A percentile compares a stretch with the other conserved stretches of the same genome.
Conservation (phyloP, 2,329 filamentous ascomycete species). For the Talaromyces sp. region DNA sequence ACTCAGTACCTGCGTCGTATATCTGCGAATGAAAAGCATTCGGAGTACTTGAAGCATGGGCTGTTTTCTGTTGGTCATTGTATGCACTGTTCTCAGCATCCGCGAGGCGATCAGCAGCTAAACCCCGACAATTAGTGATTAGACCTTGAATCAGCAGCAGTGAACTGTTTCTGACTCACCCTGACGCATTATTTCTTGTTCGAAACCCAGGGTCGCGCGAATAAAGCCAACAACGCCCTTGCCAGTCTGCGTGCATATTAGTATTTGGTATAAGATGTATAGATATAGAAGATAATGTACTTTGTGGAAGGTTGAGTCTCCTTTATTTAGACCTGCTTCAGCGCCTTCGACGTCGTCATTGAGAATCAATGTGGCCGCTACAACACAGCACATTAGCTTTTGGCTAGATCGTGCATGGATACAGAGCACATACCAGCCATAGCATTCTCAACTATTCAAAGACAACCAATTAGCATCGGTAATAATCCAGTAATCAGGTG, state of each 20-base stretch:
- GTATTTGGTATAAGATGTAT: not conserved
- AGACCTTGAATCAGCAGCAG: not conserved
- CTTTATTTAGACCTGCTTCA: conserved; percentile 63
- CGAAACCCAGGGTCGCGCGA: conserved; percentile 79
- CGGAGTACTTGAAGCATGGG: conserved; percentile 52
- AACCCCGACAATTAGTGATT: conserved; percentile 16
- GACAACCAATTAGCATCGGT: conserved; percentile 16
- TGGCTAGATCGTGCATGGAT: not conserved
- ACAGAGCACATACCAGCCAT: conserved; percentile 33
- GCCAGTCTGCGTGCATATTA: conserved; percentile 53
- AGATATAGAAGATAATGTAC: conserved; percentile 31
- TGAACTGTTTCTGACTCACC: conserved; percentile 31
- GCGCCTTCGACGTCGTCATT: conserved; percentile 86
- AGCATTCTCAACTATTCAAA: conserved; percentile 32
- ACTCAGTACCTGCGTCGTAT: conserved; percentile 82
- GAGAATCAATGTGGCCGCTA: conserved; percentile 67
- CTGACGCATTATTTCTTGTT: conserved; percentile 84
- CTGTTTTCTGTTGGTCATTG: conserved; percentile 68
- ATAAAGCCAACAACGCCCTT: conserved; percentile 78
- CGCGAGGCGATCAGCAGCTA: conserved; percentile 63
- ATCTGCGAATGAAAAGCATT: conserved; percentile 54
- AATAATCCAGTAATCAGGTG: not conserved
- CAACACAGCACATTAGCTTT: conserved; percentile 10
- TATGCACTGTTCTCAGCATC: conserved; percentile 72
- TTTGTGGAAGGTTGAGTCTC: conserved; percentile 80